Conservation (phyloP, 208 protist species). For the Giardia muris region DNA sequence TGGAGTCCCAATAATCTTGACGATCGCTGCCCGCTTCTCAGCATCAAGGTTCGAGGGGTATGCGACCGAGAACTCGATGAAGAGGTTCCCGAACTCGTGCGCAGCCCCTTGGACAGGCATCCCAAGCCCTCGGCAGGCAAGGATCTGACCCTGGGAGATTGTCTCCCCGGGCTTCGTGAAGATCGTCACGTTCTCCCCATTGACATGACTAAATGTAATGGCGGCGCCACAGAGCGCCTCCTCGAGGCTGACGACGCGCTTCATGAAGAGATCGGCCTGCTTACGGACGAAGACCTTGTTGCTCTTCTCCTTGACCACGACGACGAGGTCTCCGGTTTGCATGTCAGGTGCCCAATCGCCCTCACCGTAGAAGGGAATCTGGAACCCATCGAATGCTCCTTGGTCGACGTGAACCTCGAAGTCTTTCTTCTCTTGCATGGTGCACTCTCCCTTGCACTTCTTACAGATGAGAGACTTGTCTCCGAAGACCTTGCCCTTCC, state of each 20-base stretch:
- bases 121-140: constrained; percentile 4
- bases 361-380: neutral
- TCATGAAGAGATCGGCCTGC: constrained; percentile 27
- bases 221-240: neutral
- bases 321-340: neutral
- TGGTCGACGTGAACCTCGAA: neutral
- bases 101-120: constrained; percentile 19
- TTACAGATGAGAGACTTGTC: neutral
- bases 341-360: constrained; percentile 5
- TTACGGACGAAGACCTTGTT: neutral
- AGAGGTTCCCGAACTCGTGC: constrained; percentile 13
- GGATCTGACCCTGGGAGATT: neutral
- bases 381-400: neutral
- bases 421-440: neutral
- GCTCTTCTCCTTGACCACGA: neutral
- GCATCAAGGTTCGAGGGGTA: neutral
- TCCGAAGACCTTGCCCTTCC: neutral
- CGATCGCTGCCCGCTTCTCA: neutral
- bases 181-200: neutral
- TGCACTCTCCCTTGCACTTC: neutral
- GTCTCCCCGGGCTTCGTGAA: neutral
- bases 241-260: neutral
- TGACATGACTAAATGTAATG: neutral
- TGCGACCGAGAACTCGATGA: constrained; percentile 7
- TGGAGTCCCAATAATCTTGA: neutral